These are phyloP conservation scores for Phytophthora citricola DNA, from an alignment of 352 stramenopile genomes.

Conservation along the genomic window DNA sequence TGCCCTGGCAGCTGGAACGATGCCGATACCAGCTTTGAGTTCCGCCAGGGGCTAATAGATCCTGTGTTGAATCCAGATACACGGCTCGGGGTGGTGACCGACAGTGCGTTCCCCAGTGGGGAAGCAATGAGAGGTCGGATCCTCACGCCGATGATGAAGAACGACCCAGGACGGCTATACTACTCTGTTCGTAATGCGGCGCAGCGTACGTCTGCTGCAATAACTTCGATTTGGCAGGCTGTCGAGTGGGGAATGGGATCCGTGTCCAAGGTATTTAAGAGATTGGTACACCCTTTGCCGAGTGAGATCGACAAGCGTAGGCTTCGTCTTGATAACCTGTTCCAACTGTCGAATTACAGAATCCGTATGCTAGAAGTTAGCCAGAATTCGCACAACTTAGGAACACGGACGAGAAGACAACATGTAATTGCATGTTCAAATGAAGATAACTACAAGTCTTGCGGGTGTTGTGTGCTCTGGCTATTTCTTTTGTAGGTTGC, in stretches of 20 bases:
- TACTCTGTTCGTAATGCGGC: not conserved
- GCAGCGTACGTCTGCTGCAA: not conserved
- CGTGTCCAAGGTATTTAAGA: not conserved
- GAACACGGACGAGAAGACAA: not conserved
- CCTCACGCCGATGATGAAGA: not conserved
- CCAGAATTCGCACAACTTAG: slow-evolving; percentile 2
- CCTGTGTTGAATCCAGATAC: not conserved
- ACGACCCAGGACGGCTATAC: not conserved
- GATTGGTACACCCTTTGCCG: not conserved
- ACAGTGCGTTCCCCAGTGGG: slow-evolving; percentile 5
- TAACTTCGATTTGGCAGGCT: not conserved
- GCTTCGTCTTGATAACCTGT: slow-evolving; percentile 3
- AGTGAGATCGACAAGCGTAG: not conserved
- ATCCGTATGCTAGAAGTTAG: slow-evolving; percentile 2
- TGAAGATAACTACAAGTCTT: too few relatives aligned
- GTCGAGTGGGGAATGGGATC: slow-evolving; percentile 7
- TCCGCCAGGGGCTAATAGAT: slow-evolving; percentile 2
- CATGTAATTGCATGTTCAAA: not conserved
- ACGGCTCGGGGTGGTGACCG: slow-evolving; percentile 9
- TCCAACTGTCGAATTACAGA: slow-evolving; percentile 1
- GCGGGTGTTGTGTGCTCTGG: not conserved
- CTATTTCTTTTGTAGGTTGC: not conserved
- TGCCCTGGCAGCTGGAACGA: slow-evolving; percentile 4
- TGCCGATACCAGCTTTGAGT: not conserved
- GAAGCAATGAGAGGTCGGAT: not conserved